These are phyloP conservation scores for Bryum argenteum DNA, from an alignment of 225 moss, liverwort and hornwort genomes.

Conservation along the genomic window DNA sequence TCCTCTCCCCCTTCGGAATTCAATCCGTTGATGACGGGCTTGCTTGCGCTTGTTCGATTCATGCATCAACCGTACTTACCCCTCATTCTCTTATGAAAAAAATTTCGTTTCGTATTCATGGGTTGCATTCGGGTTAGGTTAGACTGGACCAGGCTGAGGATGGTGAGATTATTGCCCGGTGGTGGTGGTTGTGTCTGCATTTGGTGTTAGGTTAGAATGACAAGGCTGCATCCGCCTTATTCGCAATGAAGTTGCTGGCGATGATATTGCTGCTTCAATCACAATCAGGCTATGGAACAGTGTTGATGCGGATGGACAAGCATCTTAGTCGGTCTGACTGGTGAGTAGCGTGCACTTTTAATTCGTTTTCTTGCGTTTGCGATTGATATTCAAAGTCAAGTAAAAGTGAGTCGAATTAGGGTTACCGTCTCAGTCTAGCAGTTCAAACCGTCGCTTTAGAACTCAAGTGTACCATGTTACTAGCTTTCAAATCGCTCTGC, in stretches of 20 bases:
- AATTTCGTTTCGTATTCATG: not conserved
- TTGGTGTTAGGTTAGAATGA: not conserved
- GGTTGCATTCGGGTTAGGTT: not conserved
- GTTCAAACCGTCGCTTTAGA: no score
- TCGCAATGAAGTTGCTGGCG: slow-evolving; percentile 5
- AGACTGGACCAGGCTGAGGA: no score
- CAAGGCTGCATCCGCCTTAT: slow-evolving; percentile 1
- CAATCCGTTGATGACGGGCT: not conserved
- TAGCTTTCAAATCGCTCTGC: not conserved
- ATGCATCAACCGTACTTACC: not conserved
- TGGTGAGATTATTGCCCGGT: not conserved
- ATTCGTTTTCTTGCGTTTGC: slow-evolving; percentile 8
- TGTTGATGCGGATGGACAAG: not conserved
- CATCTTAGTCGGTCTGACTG: not conserved
- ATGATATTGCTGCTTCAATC: not conserved
- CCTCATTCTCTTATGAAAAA: not conserved
- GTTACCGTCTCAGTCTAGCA: slow-evolving; percentile 10
- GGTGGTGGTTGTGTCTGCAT: slow-evolving; percentile 1
- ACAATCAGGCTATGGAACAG: slow-evolving; percentile 3
- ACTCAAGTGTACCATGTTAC: no score
- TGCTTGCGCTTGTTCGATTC: not conserved
- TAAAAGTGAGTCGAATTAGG: slow-evolving; percentile 25
- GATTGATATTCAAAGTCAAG: not conserved
- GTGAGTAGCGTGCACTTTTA: slow-evolving; percentile 11
- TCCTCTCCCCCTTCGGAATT: not conserved